Conservation (phyloP, 192 early-diverging fungal genomes). For the Geranomyces variabilis region DNA sequence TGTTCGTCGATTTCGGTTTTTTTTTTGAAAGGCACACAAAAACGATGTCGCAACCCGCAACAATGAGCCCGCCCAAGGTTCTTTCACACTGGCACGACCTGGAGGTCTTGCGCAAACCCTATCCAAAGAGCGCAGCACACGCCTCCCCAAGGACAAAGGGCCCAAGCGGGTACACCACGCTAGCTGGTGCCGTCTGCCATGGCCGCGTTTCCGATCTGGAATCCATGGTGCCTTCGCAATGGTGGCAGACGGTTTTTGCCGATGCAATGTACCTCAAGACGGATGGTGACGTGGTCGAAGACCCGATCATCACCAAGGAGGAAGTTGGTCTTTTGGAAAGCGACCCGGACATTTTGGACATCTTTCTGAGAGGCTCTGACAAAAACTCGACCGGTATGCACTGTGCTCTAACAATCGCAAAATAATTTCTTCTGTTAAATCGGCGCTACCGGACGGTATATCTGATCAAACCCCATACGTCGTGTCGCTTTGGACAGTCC, state of each 20-base stretch:
- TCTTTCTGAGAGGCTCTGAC: constrained; percentile 34
- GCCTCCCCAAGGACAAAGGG: neutral
- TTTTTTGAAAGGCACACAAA: no score
- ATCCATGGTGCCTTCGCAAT: constrained; percentile 55
- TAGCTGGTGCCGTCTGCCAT: constrained; percentile 45
- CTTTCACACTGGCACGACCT: constrained; percentile 15
- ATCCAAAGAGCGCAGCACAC: constrained; percentile 10
- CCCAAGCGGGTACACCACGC: constrained; percentile 18
- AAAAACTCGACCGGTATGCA: constrained; percentile 12
- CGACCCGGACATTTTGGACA: constrained; percentile 37
- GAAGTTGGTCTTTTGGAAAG: constrained; percentile 57
- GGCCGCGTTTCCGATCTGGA: constrained; percentile 60
- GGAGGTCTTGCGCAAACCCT: constrained; percentile 20
- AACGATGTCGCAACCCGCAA: constrained; percentile 31
- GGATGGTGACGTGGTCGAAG: constrained; percentile 72
- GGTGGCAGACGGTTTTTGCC: constrained; percentile 65
- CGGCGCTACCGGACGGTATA: no score
- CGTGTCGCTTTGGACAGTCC: neutral
- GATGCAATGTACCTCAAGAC: constrained; percentile 65
- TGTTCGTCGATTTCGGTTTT: no score
- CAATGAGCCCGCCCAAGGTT: constrained; percentile 22
- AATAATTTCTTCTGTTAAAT: no score
- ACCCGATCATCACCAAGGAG: constrained; percentile 61
- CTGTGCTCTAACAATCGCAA: no score
- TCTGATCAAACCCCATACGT: no score